Percentiles rank a stretch among this genome's conserved stretches.
These are phyloP conservation scores for Coemansia sp. DNA, from an alignment of 192 early-diverging fungal genomes.

Conservation along the genomic window DNA sequence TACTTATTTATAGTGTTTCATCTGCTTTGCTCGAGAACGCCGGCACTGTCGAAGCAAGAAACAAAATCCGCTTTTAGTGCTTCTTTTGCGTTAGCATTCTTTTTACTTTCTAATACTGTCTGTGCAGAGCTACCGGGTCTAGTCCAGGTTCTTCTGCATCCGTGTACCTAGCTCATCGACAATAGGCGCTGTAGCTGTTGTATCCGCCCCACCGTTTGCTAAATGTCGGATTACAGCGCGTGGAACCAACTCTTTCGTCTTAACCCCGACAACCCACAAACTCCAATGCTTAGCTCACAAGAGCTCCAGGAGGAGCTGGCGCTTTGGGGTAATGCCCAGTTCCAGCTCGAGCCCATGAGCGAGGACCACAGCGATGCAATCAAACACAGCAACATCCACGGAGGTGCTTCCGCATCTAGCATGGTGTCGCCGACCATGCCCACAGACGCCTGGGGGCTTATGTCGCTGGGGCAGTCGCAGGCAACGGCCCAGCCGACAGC, in stretches of 20 bases:
- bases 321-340: slow-evolving; percentile 70
- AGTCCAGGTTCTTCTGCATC: background rate
- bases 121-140: background rate
- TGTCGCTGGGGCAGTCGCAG: slow-evolving; percentile 9
- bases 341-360: slow-evolving; percentile 58
- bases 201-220: background rate
- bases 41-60: background rate
- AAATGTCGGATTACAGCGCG: slow-evolving; percentile 49
- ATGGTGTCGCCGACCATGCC: slow-evolving; percentile 8
- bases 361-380: slow-evolving; percentile 13
- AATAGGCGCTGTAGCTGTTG: background rate
- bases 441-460: slow-evolving; percentile 9
- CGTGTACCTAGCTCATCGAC: background rate
- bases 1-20: too few relatives aligned
- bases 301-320: slow-evolving; percentile 67
- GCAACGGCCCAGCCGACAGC: slow-evolving; percentile 9
- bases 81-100: too few relatives aligned
- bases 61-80: background rate
- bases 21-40: too few relatives aligned
- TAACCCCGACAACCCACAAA: slow-evolving; percentile 58
- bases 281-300: slow-evolving; percentile 57
- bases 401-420: background rate
- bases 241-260: slow-evolving; percentile 51
- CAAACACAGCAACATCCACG: background rate
- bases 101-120: background rate